phyloP scores from a whole-genome alignment of 306 rosid species.

The Dalbergia cochinchinensis region DNA sequence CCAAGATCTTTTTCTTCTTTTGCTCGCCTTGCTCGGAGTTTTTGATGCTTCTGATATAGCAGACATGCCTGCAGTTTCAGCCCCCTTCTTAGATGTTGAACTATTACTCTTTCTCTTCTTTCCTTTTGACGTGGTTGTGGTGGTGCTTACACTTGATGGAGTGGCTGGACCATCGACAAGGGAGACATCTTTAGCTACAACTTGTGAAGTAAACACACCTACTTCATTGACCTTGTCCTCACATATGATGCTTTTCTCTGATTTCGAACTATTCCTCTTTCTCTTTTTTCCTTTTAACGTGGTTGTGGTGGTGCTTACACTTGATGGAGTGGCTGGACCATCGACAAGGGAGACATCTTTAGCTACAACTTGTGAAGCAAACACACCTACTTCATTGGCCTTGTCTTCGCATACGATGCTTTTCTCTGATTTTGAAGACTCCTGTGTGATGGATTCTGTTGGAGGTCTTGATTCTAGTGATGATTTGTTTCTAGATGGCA shows the following conservation, averaged over 20 bases:
- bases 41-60: slow-evolving; percentile 47
- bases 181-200: slow-evolving; percentile 7
- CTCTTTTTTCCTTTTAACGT: slow-evolving; percentile 59
- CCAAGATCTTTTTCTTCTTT: slow-evolving; percentile 74
- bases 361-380: slow-evolving; percentile 24
- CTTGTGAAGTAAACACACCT: slow-evolving; percentile 33
- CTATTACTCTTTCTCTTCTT: slow-evolving; percentile 61
- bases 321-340: slow-evolving; percentile 47
- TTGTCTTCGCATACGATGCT: slow-evolving; percentile 27
- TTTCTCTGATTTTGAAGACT: slow-evolving; percentile 44
- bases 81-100: slow-evolving; percentile 47
- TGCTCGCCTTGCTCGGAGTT: slow-evolving; percentile 48
- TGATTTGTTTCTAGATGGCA: slow-evolving; percentile 51
- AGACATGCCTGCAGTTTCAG: slow-evolving; percentile 45
- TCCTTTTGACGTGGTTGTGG: slow-evolving; percentile 44
- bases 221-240: slow-evolving; percentile 42
- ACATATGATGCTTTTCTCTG: slow-evolving; percentile 37
- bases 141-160: slow-evolving; percentile 31
- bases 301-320: slow-evolving; percentile 15
- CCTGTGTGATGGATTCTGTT: slow-evolving; percentile 9
- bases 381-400: slow-evolving; percentile 35
- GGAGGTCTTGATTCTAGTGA: slow-evolving; percentile 42
- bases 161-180: slow-evolving; percentile 47
- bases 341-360: slow-evolving; percentile 25
- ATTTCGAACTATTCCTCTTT: slow-evolving; percentile 51